Percentiles rank a stretch among this genome's conserved stretches.
phyloP scores from a whole-genome alignment of 768 basidiomycete genomes.

The Lactarius sanguifluus region DNA sequence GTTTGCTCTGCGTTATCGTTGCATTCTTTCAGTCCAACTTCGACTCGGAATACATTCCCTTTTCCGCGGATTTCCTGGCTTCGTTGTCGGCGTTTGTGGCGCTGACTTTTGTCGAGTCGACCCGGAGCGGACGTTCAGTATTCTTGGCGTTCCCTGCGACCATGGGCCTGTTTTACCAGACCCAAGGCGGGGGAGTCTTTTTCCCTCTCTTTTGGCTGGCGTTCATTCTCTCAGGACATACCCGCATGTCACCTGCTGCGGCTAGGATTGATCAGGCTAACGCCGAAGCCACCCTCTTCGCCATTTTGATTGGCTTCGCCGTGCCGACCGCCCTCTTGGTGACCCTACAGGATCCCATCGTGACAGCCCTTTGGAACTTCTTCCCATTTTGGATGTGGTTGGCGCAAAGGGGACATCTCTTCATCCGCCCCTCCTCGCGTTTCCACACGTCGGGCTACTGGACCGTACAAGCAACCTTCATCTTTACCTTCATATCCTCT shows the following conservation, averaged over 20 bases:
- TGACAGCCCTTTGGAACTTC: constrained; percentile 27
- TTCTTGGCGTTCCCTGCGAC: constrained; percentile 15
- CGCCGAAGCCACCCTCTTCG: constrained; percentile 27
- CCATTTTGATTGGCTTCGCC: constrained; percentile 19
- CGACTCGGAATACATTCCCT: constrained; percentile 9
- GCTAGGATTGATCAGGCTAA: constrained; percentile 26
- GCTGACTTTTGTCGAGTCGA: constrained; percentile 28
- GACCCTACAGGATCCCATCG: constrained; percentile 21
- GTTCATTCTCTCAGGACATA: constrained; percentile 23
- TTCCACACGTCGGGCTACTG: constrained; percentile 24
- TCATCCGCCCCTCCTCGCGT: constrained; percentile 25
- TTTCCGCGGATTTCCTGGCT: constrained; percentile 16
- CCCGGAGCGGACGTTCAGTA: constrained; percentile 13
- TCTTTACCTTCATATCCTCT: constrained; percentile 22
- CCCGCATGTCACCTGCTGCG: constrained; percentile 1
- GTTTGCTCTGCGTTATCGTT: constrained; percentile 23
- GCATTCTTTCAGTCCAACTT: constrained; percentile 24
- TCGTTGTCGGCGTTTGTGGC: constrained; percentile 19
- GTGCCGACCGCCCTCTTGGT: constrained; percentile 20
- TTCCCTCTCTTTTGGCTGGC: constrained; percentile 27
- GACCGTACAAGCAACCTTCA: constrained; percentile 23
- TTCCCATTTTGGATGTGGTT: constrained; percentile 26
- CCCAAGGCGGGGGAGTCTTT: constrained; percentile 15
- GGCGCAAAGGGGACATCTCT: constrained; percentile 19
- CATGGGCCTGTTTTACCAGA: constrained; percentile 23